These are phyloP conservation scores for Penicillium frequentans DNA, from an alignment of 2,329 filamentous ascomycete genomes.

Conservation along the genomic window DNA sequence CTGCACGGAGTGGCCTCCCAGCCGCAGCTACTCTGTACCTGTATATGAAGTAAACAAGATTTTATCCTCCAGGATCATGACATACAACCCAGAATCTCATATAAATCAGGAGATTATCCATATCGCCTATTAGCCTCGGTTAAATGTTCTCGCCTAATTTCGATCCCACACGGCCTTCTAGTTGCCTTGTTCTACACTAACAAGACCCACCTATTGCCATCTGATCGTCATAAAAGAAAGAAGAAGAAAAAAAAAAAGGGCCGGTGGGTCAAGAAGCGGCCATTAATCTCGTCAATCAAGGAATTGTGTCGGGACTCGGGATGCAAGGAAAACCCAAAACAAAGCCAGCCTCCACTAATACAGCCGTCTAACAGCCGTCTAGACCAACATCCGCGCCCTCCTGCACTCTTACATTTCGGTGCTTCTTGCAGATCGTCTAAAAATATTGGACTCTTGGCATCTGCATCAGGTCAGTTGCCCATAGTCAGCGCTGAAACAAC, in stretches of 20 bases:
- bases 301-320: not conserved
- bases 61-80: not conserved
- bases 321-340: conserved; percentile 5
- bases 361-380: not conserved
- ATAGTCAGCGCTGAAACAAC: not conserved
- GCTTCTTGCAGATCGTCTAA: not conserved
- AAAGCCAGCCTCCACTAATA: not conserved
- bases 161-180: not conserved
- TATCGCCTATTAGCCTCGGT: not conserved
- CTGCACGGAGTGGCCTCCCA: not conserved
- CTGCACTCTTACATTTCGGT: not conserved
- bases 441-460: not conserved
- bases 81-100: not conserved
- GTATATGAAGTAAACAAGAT: not conserved
- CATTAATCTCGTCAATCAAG: not conserved
- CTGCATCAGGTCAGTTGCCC: not conserved
- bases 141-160: not conserved
- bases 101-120: not conserved
- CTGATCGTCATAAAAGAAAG: conserved; percentile 1
- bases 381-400: not conserved
- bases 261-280: conserved; percentile 2
- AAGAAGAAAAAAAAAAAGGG: not conserved
- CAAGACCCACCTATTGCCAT: not conserved
- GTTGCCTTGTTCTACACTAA: not conserved
- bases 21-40: not conserved